phyloP scores from a whole-genome alignment of 768 basidiomycete species.

The Jaapia argillacea region DNA sequence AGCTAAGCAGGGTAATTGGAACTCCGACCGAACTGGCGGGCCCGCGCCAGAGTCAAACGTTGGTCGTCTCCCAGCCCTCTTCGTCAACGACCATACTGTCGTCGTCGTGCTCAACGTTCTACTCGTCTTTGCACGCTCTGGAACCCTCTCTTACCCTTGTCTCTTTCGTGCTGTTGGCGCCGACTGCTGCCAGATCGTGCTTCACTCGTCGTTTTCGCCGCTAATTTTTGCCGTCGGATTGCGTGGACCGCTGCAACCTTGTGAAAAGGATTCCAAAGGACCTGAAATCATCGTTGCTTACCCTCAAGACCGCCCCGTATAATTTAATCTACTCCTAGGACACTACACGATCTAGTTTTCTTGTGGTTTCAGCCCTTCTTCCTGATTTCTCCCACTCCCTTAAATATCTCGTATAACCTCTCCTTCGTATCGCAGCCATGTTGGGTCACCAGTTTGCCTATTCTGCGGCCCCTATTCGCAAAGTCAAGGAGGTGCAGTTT shows the following conservation, averaged over 20 bases:
- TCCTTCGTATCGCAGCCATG: slow-evolving; percentile 30
- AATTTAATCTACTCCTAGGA: too few species aligned
- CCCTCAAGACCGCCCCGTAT: too few species aligned
- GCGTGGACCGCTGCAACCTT: too few species aligned
- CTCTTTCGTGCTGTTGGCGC: neutral
- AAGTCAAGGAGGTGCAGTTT: slow-evolving; percentile 97
- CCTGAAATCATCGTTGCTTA: too few species aligned
- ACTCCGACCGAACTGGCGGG: neutral
- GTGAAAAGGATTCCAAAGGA: too few species aligned
- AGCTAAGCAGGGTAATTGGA: neutral
- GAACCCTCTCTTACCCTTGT: neutral
- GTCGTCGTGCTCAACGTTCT: slow-evolving; percentile 7
- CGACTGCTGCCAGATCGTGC: neutral
- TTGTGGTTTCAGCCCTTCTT: neutral
- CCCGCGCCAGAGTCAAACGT: slow-evolving; percentile 1
- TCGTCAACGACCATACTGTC: slow-evolving; percentile 17
- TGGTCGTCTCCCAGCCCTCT: slow-evolving; percentile 13
- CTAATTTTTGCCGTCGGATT: too few species aligned
- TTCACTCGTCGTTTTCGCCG: too few species aligned
- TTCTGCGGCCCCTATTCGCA: slow-evolving; percentile 90
- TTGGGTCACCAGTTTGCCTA: slow-evolving; percentile 85
- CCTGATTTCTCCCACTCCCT: neutral
- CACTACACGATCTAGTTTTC: too few species aligned
- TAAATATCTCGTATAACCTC: too few species aligned
- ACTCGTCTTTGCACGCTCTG: neutral